Evolutionary conservation across 306 rosid genomes (phyloP).

Genomic region (Cicer yamashitae): DNA sequence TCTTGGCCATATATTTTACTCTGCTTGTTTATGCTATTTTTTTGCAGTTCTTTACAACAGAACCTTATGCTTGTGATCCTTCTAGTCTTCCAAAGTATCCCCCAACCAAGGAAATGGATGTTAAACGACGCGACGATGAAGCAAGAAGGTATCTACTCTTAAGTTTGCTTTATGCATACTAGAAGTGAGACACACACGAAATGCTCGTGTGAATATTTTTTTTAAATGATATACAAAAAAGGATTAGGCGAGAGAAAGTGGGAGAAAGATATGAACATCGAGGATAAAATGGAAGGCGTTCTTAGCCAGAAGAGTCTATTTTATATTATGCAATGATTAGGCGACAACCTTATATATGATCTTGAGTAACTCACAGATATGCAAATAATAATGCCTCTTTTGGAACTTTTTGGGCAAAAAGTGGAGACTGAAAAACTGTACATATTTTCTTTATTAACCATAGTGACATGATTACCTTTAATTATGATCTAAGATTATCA

Average conservation of each 20-base stretch:
- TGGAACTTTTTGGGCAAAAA: slow-evolving; percentile 20
- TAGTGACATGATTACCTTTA: slow-evolving; percentile 17
- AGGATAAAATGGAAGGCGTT: neutral
- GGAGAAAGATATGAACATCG: slow-evolving; percentile 5
- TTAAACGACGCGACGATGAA: slow-evolving; percentile 87
- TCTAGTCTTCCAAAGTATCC: slow-evolving; percentile 92
- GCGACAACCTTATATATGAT: neutral
- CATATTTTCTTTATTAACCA: slow-evolving; percentile 17
- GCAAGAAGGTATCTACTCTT: slow-evolving; percentile 65
- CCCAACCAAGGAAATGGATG: slow-evolving; percentile 94
- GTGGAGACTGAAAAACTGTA: slow-evolving; percentile 34
- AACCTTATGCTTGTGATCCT: slow-evolving; percentile 92
- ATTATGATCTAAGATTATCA: slow-evolving; percentile 25
- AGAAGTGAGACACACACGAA: neutral
- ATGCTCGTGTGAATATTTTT: neutral
- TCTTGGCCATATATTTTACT: slow-evolving; percentile 8
- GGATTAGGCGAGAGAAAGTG: slow-evolving; percentile 11
- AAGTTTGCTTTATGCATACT: slow-evolving; percentile 34
- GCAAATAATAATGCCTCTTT: slow-evolving; percentile 1
- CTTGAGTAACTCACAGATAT: neutral
- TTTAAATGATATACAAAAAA: neutral
- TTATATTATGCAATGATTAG: slow-evolving; percentile 21
- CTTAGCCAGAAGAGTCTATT: slow-evolving; percentile 15
- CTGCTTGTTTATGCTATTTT: slow-evolving; percentile 41
- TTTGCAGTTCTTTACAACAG: slow-evolving; percentile 84